phyloP scores from a whole-genome alignment of 1,284 basidiomycete species.

The Pascua sp. region DNA sequence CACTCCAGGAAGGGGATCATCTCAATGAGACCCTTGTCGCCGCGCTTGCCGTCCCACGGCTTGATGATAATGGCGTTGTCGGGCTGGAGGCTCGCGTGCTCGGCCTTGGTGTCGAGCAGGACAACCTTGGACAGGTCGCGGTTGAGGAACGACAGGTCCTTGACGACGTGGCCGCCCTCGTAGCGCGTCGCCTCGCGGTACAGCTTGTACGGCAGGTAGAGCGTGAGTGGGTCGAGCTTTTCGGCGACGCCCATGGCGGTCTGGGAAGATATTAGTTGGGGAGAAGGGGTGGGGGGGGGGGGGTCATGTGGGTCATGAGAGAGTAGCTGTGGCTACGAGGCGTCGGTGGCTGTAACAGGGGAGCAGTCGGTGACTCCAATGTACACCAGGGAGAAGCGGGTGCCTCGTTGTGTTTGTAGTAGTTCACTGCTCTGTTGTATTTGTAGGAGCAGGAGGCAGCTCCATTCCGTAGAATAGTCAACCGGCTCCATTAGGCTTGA shows the following conservation, averaged over 20 bases:
- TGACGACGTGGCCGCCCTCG: conserved; percentile 73
- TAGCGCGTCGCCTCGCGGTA: conserved; percentile 85
- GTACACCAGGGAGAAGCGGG: too few species aligned
- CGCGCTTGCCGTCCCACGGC: conserved; percentile 79
- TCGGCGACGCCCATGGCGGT: conserved; percentile 86
- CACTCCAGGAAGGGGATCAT: conserved; percentile 97
- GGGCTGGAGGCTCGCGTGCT: conserved; percentile 74
- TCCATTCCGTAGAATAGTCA: too few species aligned
- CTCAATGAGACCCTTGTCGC: conserved; percentile 75
- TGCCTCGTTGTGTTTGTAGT: too few species aligned
- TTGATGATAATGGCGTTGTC: conserved; percentile 84
- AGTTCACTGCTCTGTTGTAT: too few species aligned
- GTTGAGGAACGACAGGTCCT: conserved; percentile 89
- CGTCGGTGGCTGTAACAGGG: neutral
- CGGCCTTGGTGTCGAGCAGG: conserved; percentile 77
- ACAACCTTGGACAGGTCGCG: conserved; percentile 89
- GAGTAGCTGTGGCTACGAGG: too few species aligned
- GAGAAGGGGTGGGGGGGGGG: too few species aligned
- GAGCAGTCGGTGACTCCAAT: too few species aligned
- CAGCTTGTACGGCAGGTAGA: conserved; percentile 82
- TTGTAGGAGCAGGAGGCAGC: too few species aligned
- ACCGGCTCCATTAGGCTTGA: too few species aligned
- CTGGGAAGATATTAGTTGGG: conserved; percentile 49
- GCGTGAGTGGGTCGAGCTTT: conserved; percentile 89
- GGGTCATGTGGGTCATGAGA: too few species aligned